Percentiles rank a stretch among this genome's conserved stretches.
These are phyloP conservation scores for Arthrinium phaeospermum DNA, from an alignment of 2,329 filamentous ascomycete species.

Conservation along the genomic window DNA sequence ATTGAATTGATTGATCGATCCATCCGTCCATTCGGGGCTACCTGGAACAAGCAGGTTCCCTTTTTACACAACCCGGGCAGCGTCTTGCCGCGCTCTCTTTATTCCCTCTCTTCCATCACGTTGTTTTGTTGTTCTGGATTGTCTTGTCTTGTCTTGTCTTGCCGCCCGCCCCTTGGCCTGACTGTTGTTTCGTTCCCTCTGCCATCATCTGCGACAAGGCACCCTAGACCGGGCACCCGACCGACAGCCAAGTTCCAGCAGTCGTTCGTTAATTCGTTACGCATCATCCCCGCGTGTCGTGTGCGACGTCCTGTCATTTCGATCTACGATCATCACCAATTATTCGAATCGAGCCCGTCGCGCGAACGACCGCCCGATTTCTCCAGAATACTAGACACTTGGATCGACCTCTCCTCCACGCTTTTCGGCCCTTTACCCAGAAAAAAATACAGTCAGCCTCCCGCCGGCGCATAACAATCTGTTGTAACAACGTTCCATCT, in stretches of 20 bases:
- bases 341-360: neutral
- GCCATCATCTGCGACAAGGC: conserved; percentile 9
- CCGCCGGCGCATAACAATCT: neutral
- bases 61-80: neutral
- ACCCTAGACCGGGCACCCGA: conserved; percentile 1
- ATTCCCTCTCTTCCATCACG: neutral
- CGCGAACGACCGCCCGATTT: neutral
- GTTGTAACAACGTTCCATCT: neutral
- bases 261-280: neutral
- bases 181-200: neutral
- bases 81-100: conserved; percentile 2
- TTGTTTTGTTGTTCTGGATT: neutral
- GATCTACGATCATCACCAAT: neutral
- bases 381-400: conserved; percentile 11
- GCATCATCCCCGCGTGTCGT: neutral
- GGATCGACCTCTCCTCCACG: conserved; percentile 15
- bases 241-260: neutral
- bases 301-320: conserved; percentile 6
- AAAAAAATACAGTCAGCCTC: neutral
- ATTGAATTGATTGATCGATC: neutral
- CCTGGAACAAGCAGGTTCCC: neutral
- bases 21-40: neutral
- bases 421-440: conserved; percentile 16
- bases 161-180: neutral
- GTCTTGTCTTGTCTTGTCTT: neutral